Evolutionary conservation across 2,329 filamentous ascomycete species (phyloP).

Genomic region (Grosmannia clavigera): DNA sequence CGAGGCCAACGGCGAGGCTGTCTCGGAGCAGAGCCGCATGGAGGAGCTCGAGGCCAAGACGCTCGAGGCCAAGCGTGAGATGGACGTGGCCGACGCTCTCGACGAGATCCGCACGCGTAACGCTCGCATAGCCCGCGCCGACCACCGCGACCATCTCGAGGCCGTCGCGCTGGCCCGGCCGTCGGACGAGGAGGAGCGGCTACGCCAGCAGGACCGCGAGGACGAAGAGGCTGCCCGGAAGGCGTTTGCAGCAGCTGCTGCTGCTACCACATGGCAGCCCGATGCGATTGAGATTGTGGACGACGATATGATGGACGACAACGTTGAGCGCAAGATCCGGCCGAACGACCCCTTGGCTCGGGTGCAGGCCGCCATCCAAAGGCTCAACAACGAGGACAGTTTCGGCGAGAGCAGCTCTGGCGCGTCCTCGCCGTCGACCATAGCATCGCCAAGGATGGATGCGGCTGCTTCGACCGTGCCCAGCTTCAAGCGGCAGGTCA

Average conservation of each 20-base stretch:
- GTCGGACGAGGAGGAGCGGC: slow-evolving; percentile 46
- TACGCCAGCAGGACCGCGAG: slow-evolving; percentile 61
- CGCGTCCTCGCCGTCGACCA: slow-evolving; percentile 14
- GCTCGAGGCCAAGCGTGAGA: slow-evolving; percentile 81
- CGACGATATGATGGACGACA: background rate
- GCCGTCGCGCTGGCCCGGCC: slow-evolving; percentile 37
- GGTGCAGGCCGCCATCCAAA: too few species aligned
- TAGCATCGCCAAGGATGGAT: slow-evolving; percentile 4
- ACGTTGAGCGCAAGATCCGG: background rate
- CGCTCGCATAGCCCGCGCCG: slow-evolving; percentile 68
- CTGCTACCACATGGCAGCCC: slow-evolving; percentile 28
- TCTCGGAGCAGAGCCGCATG: slow-evolving; percentile 78
- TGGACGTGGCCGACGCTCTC: slow-evolving; percentile 90
- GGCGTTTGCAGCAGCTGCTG: slow-evolving; percentile 58
- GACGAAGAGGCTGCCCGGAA: slow-evolving; percentile 68
- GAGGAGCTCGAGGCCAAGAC: slow-evolving; percentile 90
- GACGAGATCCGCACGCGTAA: slow-evolving; percentile 92
- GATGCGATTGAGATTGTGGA: slow-evolving; percentile 25
- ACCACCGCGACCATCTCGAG: slow-evolving; percentile 53
- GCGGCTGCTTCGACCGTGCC: slow-evolving; percentile 36
- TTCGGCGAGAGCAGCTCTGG: slow-evolving; percentile 5
- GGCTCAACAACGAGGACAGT: background rate
- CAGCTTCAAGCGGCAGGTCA: slow-evolving; percentile 62
- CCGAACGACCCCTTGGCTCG: too few species aligned
- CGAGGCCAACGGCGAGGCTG: slow-evolving; percentile 26